A percentile compares a stretch with the other conserved stretches of the same genome.
phyloP scores from a whole-genome alignment of 768 basidiomycete genomes.

The Gloeostereum incarnatum region DNA sequence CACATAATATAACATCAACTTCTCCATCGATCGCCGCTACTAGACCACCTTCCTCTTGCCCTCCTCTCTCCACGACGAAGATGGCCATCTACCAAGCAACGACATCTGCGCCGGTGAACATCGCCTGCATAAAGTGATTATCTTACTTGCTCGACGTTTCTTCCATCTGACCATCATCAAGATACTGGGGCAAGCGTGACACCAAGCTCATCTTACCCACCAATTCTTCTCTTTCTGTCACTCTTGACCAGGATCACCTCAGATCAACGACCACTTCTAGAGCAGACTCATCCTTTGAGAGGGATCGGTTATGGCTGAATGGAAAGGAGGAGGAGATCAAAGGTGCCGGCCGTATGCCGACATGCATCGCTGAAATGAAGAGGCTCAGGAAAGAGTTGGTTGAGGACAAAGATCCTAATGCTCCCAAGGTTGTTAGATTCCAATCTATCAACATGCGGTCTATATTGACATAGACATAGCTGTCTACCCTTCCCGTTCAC shows the following conservation, averaged over 20 bases:
- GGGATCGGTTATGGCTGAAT: slow-evolving; percentile 91
- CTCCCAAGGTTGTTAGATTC: slow-evolving; percentile 48
- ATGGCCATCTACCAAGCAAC: slow-evolving; percentile 83
- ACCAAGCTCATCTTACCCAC: slow-evolving; percentile 93
- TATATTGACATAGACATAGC: slow-evolving; percentile 24
- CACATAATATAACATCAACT: too few species aligned
- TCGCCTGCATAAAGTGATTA: slow-evolving; percentile 91
- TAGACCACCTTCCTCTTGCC: too few species aligned
- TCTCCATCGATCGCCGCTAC: too few species aligned
- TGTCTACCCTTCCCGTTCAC: slow-evolving; percentile 70
- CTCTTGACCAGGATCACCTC: slow-evolving; percentile 93
- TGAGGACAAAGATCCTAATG: slow-evolving; percentile 58
- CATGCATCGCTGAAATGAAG: slow-evolving; percentile 86
- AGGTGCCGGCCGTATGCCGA: slow-evolving; percentile 63
- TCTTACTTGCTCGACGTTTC: neutral
- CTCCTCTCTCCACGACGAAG: too few species aligned
- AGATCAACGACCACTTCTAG: slow-evolving; percentile 90
- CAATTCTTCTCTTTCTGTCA: slow-evolving; percentile 97
- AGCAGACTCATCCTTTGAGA: slow-evolving; percentile 61
- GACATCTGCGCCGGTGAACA: slow-evolving; percentile 90
- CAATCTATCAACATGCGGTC: neutral
- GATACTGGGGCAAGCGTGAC: slow-evolving; percentile 99
- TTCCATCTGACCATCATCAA: slow-evolving; percentile 18
- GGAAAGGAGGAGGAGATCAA: slow-evolving; percentile 89
- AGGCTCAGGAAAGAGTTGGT: slow-evolving; percentile 57